These are phyloP conservation scores for Triticum dicoccoides DNA, from an alignment of 176 grass and related monocot species.

Conservation along the genomic window DNA sequence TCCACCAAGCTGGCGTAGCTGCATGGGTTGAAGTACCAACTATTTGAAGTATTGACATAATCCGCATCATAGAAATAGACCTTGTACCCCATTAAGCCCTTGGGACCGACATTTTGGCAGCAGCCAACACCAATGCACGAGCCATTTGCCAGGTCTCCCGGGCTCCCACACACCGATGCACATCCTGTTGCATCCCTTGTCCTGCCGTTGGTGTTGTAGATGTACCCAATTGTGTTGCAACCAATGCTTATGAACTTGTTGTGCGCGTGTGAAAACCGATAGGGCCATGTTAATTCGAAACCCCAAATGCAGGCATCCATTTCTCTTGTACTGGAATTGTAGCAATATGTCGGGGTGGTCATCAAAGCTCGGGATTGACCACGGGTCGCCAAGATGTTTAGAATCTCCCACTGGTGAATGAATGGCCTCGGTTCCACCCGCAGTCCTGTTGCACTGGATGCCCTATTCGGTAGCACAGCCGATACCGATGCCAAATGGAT, in stretches of 20 bases:
- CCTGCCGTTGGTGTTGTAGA: background rate
- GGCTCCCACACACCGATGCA: background rate
- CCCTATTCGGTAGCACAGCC: too few species aligned
- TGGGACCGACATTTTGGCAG: background rate
- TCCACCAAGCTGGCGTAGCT: background rate
- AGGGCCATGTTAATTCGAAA: background rate
- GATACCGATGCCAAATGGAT: too few species aligned
- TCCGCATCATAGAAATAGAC: background rate
- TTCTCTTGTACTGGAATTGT: background rate
- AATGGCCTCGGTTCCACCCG: background rate
- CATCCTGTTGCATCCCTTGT: background rate
- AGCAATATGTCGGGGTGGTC: background rate
- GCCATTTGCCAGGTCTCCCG: background rate
- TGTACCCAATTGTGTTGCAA: slow-evolving; percentile 26
- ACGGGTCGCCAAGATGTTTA: background rate
- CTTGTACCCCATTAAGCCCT: background rate
- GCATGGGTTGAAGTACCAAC: background rate
- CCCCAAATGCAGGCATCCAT: rapidly evolving
- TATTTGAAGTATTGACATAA: background rate
- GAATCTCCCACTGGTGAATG: background rate
- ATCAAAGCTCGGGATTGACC: background rate
- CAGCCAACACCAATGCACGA: slow-evolving; percentile 10
- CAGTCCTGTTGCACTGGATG: background rate
- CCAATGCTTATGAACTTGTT: slow-evolving; percentile 24
- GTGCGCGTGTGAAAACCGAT: background rate